A percentile compares a stretch with the other conserved stretches of the same genome.
Evolutionary conservation across 495 filamentous ascomycete genomes (phyloP).

Genomic region (Apodospora peruviana): DNA sequence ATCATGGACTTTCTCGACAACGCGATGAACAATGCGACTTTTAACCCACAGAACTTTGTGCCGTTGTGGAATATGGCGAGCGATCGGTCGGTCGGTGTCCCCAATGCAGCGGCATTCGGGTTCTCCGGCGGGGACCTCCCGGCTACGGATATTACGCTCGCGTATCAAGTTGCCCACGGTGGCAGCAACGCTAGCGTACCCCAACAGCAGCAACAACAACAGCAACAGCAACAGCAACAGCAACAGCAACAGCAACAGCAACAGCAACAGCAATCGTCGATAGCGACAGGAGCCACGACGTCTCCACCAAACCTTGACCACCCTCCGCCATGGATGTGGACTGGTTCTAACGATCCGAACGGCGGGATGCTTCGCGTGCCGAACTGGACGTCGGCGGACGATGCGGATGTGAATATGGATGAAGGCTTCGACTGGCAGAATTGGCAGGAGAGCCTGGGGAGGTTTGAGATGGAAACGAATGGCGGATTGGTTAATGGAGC

Average conservation of each 20-base stretch:
- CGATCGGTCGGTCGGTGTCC: not conserved
- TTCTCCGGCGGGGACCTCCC: conserved; percentile 6
- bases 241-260: conserved; percentile 5
- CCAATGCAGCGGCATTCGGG: conserved; percentile 6
- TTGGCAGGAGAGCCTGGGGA: conserved; percentile 36
- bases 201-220: not conserved
- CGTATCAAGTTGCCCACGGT: not conserved
- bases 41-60: conserved; percentile 17
- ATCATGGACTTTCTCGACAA: conserved; percentile 27
- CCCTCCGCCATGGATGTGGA: conserved; percentile 42
- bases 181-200: not conserved
- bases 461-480: conserved; percentile 27
- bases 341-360: conserved; percentile 6
- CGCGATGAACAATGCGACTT: conserved; percentile 29
- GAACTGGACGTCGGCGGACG: conserved; percentile 20
- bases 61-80: conserved; percentile 5
- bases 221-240: conserved; percentile 1
- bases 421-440: conserved; percentile 45
- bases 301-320: conserved; percentile 20
- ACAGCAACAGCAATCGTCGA: not conserved
- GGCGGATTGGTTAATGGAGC: conserved; percentile 6
- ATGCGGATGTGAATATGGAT: conserved; percentile 35
- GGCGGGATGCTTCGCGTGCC: conserved; percentile 11
- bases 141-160: not conserved
- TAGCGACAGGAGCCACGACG: not conserved